These are phyloP conservation scores for Phytophthora pisi DNA, from an alignment of 352 stramenopile genomes.

Conservation along the genomic window DNA sequence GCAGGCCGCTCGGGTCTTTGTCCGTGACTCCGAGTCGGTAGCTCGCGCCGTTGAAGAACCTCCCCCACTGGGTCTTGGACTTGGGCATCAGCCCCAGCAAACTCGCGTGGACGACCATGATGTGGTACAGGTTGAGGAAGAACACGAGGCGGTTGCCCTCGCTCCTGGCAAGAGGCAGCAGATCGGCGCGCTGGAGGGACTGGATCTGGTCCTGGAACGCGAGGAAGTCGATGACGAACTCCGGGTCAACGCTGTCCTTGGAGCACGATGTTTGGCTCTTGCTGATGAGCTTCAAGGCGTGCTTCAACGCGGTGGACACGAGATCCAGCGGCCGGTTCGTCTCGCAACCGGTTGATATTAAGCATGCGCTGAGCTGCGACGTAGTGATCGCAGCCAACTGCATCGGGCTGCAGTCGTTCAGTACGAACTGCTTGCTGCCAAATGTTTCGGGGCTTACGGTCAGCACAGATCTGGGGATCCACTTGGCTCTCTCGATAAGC, in stretches of 20 bases:
- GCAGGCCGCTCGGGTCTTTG: slow-evolving; percentile 15
- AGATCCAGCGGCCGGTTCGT: slow-evolving; percentile 7
- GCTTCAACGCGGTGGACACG: slow-evolving; percentile 10
- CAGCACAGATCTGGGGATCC: slow-evolving; percentile 15
- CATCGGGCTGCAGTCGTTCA: slow-evolving; percentile 53
- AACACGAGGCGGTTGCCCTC: slow-evolving; percentile 40
- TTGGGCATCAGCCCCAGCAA: slow-evolving; percentile 51
- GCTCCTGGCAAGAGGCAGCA: slow-evolving; percentile 28
- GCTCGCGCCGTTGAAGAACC: slow-evolving; percentile 65
- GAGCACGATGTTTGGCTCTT: neutral
- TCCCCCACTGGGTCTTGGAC: slow-evolving; percentile 55
- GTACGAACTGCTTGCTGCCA: slow-evolving; percentile 37
- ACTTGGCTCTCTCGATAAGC: slow-evolving; percentile 18
- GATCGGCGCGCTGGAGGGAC: slow-evolving; percentile 39
- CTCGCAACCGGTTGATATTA: neutral
- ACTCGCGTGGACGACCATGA: slow-evolving; percentile 51
- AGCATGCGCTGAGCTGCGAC: slow-evolving; percentile 1
- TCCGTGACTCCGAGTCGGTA: slow-evolving; percentile 44
- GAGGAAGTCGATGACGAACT: slow-evolving; percentile 32
- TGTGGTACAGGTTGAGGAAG: slow-evolving; percentile 67
- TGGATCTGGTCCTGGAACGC: slow-evolving; percentile 43
- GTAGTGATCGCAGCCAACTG: neutral
- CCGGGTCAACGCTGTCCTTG: neutral
- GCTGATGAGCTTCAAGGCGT: slow-evolving; percentile 3
- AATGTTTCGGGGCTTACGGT: neutral